Conservation (phyloP, 257 asterid species). For the Ocimum tenuiflorum region DNA sequence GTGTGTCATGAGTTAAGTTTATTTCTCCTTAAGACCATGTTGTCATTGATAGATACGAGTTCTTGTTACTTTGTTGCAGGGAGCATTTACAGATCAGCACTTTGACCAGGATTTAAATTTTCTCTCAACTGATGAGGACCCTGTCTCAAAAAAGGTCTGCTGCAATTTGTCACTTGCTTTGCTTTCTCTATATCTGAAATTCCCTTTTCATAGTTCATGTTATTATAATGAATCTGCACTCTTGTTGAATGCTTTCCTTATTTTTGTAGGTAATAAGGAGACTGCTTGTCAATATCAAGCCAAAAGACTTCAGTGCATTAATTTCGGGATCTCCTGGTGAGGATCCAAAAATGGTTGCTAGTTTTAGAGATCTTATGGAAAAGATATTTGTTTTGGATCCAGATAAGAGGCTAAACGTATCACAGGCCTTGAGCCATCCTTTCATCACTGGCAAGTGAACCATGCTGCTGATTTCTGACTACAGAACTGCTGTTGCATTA, state of each 20-base stretch:
- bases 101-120: constrained; percentile 88
- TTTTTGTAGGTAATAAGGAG: constrained; percentile 72
- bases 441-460: constrained; percentile 99
- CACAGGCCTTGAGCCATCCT: constrained; percentile 98
- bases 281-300: constrained; percentile 67
- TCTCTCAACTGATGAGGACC: constrained; percentile 89
- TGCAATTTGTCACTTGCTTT: constrained; percentile 1
- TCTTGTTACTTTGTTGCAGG: constrained; percentile 44
- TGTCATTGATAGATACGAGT: not conserved
- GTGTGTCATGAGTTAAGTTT: not conserved
- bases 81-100: constrained; percentile 74
- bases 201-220: not conserved
- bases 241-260: constrained; percentile 15
- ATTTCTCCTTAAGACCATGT: not conserved
- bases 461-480: constrained; percentile 73
- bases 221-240: not conserved
- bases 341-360: constrained; percentile 85
- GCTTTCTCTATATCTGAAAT: not conserved
- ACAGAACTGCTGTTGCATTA: constrained; percentile 63
- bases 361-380: constrained; percentile 89
- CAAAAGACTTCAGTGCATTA: constrained; percentile 82
- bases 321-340: constrained; percentile 80
- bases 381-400: constrained; percentile 88
- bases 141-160: constrained; percentile 85
- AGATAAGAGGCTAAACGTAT: constrained; percentile 83